phyloP scores from a whole-genome alignment of 495 filamentous ascomycete genomes.

The Xylaria curta region DNA sequence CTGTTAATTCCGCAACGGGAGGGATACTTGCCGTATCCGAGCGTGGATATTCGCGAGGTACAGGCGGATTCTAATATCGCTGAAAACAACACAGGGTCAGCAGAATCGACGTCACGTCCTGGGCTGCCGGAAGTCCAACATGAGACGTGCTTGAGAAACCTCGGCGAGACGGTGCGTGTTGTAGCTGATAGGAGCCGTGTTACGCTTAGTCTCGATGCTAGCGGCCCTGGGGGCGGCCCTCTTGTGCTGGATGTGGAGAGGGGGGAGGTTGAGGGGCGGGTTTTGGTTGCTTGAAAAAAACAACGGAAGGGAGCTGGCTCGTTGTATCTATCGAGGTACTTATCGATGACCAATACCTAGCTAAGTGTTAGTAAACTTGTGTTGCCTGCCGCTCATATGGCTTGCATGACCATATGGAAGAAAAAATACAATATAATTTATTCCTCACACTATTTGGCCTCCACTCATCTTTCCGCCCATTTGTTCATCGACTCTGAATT shows the following conservation, averaged over 20 bases:
- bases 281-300: slow-evolving; percentile 16
- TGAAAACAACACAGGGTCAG: slow-evolving; percentile 24
- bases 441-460: neutral
- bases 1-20: slow-evolving; percentile 79
- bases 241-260: slow-evolving; percentile 65
- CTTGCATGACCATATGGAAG: neutral
- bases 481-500: too few relatives aligned
- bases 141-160: slow-evolving; percentile 80
- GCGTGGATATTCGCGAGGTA: slow-evolving; percentile 73
- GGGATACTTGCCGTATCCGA: slow-evolving; percentile 77
- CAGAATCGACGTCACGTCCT: neutral
- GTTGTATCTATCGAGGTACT: neutral
- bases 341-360: too few relatives aligned
- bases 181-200: slow-evolving; percentile 75
- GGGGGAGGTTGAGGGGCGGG: slow-evolving; percentile 47
- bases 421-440: neutral
- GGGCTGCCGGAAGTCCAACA: slow-evolving; percentile 45
- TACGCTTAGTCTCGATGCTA: slow-evolving; percentile 73
- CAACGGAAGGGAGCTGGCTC: too few relatives aligned
- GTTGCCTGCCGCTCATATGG: neutral
- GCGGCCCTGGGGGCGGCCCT: slow-evolving; percentile 65
- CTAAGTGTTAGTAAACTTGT: neutral
- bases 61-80: slow-evolving; percentile 33
- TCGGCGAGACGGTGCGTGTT: slow-evolving; percentile 78
- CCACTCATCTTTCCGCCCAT: too few relatives aligned